A percentile compares a stretch with the other conserved stretches of the same genome.
These are phyloP conservation scores for Exophiala alcalophila DNA, from an alignment of 2,329 filamentous ascomycete genomes.

Conservation along the genomic window DNA sequence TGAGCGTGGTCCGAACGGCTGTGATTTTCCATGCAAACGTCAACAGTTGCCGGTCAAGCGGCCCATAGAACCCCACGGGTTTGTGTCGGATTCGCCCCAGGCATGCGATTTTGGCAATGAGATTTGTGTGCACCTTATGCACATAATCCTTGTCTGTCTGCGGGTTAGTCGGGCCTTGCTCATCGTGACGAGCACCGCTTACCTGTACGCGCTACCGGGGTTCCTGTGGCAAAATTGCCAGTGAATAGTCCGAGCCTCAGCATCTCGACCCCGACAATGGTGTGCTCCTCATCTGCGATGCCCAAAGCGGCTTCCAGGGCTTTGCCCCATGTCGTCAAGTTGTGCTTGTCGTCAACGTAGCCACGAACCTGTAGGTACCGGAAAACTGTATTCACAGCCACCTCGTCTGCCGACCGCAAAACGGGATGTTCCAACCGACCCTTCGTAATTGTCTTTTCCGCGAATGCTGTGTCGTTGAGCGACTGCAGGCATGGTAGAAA, in stretches of 20 bases:
- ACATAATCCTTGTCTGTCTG: constrained; percentile 64
- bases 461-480: constrained; percentile 67
- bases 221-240: constrained; percentile 57
- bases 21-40: constrained; percentile 81
- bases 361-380: constrained; percentile 84
- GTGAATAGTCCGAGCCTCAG: constrained; percentile 76
- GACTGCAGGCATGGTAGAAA: constrained; percentile 52
- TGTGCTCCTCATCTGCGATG: constrained; percentile 68
- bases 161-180: constrained; percentile 15
- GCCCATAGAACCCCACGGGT: constrained; percentile 87
- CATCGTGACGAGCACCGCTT: neutral
- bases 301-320: constrained; percentile 70
- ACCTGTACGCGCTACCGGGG: constrained; percentile 21
- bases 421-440: constrained; percentile 23
- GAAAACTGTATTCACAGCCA: constrained; percentile 75
- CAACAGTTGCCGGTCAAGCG: constrained; percentile 83
- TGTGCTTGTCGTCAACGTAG: constrained; percentile 75
- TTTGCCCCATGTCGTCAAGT: constrained; percentile 78
- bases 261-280: constrained; percentile 81
- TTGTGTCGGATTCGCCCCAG: constrained; percentile 79
- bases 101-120: constrained; percentile 83
- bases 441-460: constrained; percentile 60
- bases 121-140: constrained; percentile 59
- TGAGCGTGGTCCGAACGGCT: constrained; percentile 71
- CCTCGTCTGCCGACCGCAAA: constrained; percentile 64